Conservation (phyloP, 495 filamentous ascomycete genomes). For the Xylaria telfairii region DNA sequence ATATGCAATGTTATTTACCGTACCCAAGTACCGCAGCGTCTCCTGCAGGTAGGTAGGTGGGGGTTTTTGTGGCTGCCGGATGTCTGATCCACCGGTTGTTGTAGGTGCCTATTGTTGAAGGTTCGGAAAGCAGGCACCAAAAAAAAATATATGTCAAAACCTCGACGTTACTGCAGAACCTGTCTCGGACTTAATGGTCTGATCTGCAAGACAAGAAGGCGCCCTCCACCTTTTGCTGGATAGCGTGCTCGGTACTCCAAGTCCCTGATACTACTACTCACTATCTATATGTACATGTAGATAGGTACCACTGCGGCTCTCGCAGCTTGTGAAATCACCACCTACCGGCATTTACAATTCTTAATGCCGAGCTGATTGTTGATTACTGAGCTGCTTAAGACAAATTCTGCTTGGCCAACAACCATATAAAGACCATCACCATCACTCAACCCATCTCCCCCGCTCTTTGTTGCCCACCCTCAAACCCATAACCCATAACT, state of each 20-base stretch:
- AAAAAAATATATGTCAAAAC: background rate
- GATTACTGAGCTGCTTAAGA: background rate
- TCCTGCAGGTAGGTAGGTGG: background rate
- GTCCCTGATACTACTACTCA: background rate
- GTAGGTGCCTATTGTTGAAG: too few relatives aligned
- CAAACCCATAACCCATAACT: too few relatives aligned
- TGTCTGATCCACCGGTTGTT: background rate
- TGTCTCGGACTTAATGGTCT: background rate
- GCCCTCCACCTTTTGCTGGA: background rate
- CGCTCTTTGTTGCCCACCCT: background rate
- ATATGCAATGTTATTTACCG: too few relatives aligned
- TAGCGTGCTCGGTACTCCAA: background rate
- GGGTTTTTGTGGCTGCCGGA: background rate
- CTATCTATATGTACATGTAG: background rate
- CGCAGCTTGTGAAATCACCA: background rate
- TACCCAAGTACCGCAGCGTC: background rate
- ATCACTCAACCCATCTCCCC: background rate
- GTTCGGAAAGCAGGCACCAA: background rate
- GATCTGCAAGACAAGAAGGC: background rate
- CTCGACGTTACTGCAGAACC: background rate
- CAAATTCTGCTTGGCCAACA: background rate
- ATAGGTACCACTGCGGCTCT: background rate
- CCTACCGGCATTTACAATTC: background rate
- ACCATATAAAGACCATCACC: background rate
- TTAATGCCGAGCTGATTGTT: constrained; percentile 4